These are phyloP conservation scores for Tagetes erecta DNA, from an alignment of 129 eudicot species.

Conservation along the genomic window DNA sequence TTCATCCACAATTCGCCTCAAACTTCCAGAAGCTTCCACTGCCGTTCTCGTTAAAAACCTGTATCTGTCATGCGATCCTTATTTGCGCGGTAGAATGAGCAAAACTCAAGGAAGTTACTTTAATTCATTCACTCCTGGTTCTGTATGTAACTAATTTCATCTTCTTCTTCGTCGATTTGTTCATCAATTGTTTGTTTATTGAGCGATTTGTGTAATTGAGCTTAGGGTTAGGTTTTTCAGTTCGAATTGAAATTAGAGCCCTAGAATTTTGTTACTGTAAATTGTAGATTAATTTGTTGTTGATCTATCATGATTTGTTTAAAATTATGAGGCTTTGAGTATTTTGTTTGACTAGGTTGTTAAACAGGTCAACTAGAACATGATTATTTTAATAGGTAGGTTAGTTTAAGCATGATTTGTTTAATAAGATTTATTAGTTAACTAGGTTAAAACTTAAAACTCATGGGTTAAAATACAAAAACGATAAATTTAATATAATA, in stretches of 20 bases:
- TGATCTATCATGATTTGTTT: neutral
- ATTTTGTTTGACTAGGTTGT: no score
- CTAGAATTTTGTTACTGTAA: neutral
- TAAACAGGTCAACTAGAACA: no score
- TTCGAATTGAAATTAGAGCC: neutral
- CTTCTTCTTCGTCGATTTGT: neutral
- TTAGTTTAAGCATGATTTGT: no score
- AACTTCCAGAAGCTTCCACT: constrained; percentile 42
- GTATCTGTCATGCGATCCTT: constrained; percentile 40
- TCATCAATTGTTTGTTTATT: neutral
- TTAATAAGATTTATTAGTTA: no score
- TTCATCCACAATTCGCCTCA: constrained; percentile 13
- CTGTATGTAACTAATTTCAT: constrained; percentile 23
- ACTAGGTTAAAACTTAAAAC: no score
- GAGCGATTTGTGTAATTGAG: neutral
- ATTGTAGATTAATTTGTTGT: neutral
- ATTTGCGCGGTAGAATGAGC: constrained; percentile 40
- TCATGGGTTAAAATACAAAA: no score
- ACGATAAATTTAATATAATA: no score
- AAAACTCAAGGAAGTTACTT: constrained; percentile 19
- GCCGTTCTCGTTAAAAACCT: constrained; percentile 40
- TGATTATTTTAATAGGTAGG: no score
- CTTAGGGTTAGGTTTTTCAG: neutral
- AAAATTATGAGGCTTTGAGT: no score
- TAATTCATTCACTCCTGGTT: constrained; percentile 43